Evolutionary conservation across 306 rosid genomes (phyloP).

Genomic region (Albizia julibrissin): DNA sequence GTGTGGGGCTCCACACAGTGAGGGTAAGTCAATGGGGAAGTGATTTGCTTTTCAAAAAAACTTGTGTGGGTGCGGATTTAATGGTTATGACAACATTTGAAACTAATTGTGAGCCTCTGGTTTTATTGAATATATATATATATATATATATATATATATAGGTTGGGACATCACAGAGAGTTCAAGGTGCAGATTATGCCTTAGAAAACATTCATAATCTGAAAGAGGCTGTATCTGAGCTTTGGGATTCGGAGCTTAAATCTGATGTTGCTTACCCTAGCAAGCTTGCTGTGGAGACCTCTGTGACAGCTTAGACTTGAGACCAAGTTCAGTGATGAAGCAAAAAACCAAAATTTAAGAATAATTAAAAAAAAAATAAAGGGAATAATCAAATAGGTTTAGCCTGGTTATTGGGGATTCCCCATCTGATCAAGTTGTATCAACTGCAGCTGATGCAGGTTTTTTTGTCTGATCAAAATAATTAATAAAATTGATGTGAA

Average conservation of each 20-base stretch:
- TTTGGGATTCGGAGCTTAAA: constrained; percentile 79
- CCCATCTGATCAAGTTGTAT: constrained; percentile 25
- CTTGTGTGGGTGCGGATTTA: neutral
- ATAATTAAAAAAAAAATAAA: neutral
- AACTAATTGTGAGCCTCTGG: constrained; percentile 17
- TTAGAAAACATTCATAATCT: constrained; percentile 94
- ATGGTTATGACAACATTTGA: neutral
- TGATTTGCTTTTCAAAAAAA: neutral
- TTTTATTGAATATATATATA: neutral
- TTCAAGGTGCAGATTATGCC: constrained; percentile 92
- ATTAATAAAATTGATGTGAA: constrained; percentile 26
- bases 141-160: constrained; percentile 27
- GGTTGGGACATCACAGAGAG: constrained; percentile 88
- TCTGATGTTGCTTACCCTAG: constrained; percentile 73
- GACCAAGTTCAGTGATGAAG: constrained; percentile 3
- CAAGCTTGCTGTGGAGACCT: constrained; percentile 78
- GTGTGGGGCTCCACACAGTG: constrained; percentile 88
- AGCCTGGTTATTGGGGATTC: constrained; percentile 30
- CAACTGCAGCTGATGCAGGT: constrained; percentile 47
- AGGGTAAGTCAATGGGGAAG: constrained; percentile 55
- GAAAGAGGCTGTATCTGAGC: constrained; percentile 81
- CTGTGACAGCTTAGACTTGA: constrained; percentile 71
- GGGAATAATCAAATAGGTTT: neutral
- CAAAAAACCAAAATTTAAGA: neutral
- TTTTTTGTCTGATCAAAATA: constrained; percentile 37